Base-by-base conservation (phyloP, 2,329 filamentous ascomycete species). In the Aureobasidium namibiae region DNA sequence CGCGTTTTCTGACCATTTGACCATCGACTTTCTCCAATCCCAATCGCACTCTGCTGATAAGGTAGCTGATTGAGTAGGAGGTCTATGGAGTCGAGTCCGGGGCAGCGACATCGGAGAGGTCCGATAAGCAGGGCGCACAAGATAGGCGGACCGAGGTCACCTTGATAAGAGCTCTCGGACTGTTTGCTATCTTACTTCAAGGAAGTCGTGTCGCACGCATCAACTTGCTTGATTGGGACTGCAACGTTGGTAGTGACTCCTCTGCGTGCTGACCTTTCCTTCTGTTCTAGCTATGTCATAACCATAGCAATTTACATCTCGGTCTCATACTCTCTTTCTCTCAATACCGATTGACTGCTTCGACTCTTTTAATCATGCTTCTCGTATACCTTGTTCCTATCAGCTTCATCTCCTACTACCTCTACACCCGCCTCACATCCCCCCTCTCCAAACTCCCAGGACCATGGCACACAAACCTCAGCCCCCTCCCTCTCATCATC, bases 401-500 rank as follows among this genome's bases (percentile, higher is more conserved):
- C 8, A 26, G 45, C 7, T 41, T 36, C 7, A 33, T 60, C 39
- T 1, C 46, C 24, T 54, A 44, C 42, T 53, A 57, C 23, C 31
- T 60, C 16, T 61, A 58, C 11, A 59, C 52, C 14, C 38, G 45
- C 8, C 48, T 60, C 33, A 56, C 56, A 16, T 56, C 61, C 2
- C 68, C 69, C 4, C 61, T 72, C 2, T 61, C 63, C 46, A 59
- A 54, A 11, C 34, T 71, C 11, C 69, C 69, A 4, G 69, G 69
- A 14, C 69, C 69, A 31, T 63, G 61, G 56, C 60, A 66, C 38
- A 61, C 66, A 1, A 60, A 56, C 36, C 64, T 65, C 54, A 70
- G 66, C 10, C 63, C 64, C 10, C 45, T 69, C 3, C 64, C 60
- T 3, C 66, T 76, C 21, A 75, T 75, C 60, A 65, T 67, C 13